Base-by-base conservation (phyloP, 2,329 filamentous ascomycete genomes). In the Pseudonectria foliicola region DNA sequence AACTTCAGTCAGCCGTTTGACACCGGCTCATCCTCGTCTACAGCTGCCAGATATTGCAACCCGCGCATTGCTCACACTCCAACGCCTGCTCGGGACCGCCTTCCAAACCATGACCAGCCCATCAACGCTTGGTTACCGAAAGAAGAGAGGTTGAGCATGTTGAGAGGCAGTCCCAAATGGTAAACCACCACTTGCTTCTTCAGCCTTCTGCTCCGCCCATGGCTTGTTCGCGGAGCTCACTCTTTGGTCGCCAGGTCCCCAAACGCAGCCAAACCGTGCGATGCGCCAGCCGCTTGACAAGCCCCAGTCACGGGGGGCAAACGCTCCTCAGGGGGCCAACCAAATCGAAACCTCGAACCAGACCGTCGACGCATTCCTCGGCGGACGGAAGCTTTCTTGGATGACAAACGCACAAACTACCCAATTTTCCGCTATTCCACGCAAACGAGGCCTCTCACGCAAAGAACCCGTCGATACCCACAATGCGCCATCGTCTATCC, bases 271-370 rank as follows among this genome's bases (percentile, higher is more conserved):
- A 31, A 35, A 36, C 35, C 37, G 40, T 49, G 46, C 52, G 43
- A 54, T 54, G 51, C 39, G 46, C 42, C 41, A 38, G 43, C 41
- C 46, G 23, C 27, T 37, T 35, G 43, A 38, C 10, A 29, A 41
- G 34, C 37, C 33, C 35, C 42, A 39, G 40, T 28, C 41, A 33
- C 31, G 42, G 18, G 18, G 18, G 49, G 42, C 44, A 33, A 36
- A 29, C 33, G 31, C 35, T 31, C 24, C 29, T n/a, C 31, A 37
- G 23, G 40, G 45, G 31, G 29, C 44, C 33, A 40, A 33, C 26
- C 57, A 61, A 40, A 53, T 66, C 38, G 57, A 60, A 16, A 55
- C 55, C 15, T 60, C 61, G 4, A 68, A 68, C 46, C 56, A 59
- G 29, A 67, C 66, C 1, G 34, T 64, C 34, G 62, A 65, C 38